Evolutionary conservation across 2,329 filamentous ascomycete genomes (phyloP).

Genomic region (Colletotrichum gloeosporioides): DNA sequence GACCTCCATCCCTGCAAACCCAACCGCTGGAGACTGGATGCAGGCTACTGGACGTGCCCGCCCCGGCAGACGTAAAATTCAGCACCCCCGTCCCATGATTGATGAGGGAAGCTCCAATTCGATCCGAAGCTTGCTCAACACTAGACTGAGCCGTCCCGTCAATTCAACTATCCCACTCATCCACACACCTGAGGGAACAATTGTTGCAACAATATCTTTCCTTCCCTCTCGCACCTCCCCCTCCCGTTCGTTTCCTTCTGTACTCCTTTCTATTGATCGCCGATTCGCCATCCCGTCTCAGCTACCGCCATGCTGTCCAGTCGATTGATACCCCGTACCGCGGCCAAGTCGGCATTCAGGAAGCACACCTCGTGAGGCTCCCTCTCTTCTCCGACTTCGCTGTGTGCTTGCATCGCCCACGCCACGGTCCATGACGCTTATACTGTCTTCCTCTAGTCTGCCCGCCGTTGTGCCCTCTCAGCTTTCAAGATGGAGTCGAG

Average conservation of each 20-base stretch:
- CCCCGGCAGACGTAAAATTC: neutral
- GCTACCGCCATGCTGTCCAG: constrained; percentile 61
- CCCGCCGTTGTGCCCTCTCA: constrained; percentile 50
- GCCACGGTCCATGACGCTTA: constrained; percentile 24
- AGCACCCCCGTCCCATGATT: neutral
- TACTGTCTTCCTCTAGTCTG: constrained; percentile 40
- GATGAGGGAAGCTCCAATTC: neutral
- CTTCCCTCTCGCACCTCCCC: neutral
- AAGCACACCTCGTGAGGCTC: constrained; percentile 53
- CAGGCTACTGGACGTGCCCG: neutral
- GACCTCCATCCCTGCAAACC: neutral
- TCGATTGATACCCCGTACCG: constrained; percentile 64
- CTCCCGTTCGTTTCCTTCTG: neutral
- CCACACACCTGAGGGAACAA: neutral
- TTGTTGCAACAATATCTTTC: neutral
- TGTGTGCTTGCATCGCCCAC: neutral
- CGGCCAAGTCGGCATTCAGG: constrained; percentile 62
- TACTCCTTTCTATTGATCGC: constrained; percentile 27
- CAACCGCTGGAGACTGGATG: neutral
- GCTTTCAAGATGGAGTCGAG: constrained; percentile 59
- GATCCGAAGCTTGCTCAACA: constrained; percentile 6
- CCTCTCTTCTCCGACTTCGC: constrained; percentile 21
- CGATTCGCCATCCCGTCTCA: constrained; percentile 25
- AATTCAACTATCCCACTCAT: neutral
- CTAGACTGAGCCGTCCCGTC: neutral